A percentile compares a stretch with the other conserved stretches of the same genome.
Evolutionary conservation across 306 rosid species (phyloP).

Genomic region (Pyrus betulifolia): DNA sequence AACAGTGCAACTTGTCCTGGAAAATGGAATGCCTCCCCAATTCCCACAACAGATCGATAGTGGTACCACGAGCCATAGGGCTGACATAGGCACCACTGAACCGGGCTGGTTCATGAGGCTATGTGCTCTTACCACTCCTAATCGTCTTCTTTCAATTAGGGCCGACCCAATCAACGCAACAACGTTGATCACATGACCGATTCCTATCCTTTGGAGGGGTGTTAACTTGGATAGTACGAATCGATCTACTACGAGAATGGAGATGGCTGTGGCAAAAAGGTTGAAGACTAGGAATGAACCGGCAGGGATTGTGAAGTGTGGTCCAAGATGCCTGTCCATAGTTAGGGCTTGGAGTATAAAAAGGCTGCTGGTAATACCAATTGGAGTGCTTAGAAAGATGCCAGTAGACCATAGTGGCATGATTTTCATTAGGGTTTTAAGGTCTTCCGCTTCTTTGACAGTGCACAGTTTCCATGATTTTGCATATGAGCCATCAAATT

Average conservation of each 20-base stretch:
- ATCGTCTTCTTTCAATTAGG: conserved; percentile 15
- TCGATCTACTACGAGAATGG: conserved; percentile 17
- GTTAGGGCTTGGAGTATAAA: conserved; percentile 22
- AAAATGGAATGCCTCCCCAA: conserved; percentile 21
- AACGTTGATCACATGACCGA: conserved; percentile 10
- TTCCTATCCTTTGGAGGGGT: conserved; percentile 19
- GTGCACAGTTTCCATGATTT: conserved; percentile 26
- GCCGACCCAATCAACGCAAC: conserved; percentile 12
- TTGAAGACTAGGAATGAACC: conserved; percentile 13
- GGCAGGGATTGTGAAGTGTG: conserved; percentile 19
- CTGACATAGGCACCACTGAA: conserved; percentile 15
- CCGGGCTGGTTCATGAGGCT: background rate
- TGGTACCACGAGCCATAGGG: conserved; percentile 17
- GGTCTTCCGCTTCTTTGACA: conserved; percentile 31
- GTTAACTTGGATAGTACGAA: background rate
- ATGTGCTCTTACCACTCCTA: background rate
- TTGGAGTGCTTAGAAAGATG: conserved; percentile 7
- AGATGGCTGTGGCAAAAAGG: conserved; percentile 20
- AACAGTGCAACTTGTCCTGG: conserved; percentile 12
- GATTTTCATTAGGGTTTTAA: conserved; percentile 17
- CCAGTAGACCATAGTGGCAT: conserved; percentile 29
- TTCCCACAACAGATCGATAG: conserved; percentile 1
- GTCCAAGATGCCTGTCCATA: conserved; percentile 22
- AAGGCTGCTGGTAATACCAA: conserved; percentile 5
- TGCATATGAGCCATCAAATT: background rate